These are phyloP conservation scores for Vaccinium myrtillus DNA, from an alignment of 148 eudicot species.

Conservation along the genomic window DNA sequence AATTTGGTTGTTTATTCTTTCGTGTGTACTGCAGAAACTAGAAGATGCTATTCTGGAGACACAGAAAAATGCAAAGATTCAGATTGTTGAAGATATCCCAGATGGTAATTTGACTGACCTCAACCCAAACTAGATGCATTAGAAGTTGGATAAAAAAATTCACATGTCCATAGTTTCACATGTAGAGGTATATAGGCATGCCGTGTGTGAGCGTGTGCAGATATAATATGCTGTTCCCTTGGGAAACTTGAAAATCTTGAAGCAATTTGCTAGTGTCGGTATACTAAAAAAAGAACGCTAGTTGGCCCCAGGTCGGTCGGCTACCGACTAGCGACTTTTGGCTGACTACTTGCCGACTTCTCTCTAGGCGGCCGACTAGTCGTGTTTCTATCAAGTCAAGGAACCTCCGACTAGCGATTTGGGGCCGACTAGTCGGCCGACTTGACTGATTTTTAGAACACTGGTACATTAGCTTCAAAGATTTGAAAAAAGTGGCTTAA, in stretches of 20 bases:
- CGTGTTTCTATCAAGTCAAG: too few relatives aligned
- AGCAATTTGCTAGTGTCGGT: not conserved
- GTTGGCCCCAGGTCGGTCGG: too few relatives aligned
- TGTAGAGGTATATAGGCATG: not conserved
- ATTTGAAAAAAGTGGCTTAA: not conserved
- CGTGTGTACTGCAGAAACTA: conserved; percentile 48
- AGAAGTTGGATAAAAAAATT: not conserved
- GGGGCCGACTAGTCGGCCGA: too few relatives aligned
- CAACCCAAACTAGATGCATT: not conserved
- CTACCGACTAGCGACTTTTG: too few relatives aligned
- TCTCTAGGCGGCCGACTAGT: too few relatives aligned
- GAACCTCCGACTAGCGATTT: too few relatives aligned
- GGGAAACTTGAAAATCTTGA: not conserved
- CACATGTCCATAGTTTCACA: too few relatives aligned
- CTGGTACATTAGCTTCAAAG: not conserved
- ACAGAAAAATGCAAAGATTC: conserved; percentile 80
- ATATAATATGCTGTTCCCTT: not conserved
- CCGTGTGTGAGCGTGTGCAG: not conserved
- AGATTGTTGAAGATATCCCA: conserved; percentile 67
- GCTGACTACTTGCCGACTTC: too few relatives aligned
- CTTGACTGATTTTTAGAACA: too few relatives aligned
- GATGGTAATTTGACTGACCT: conserved; percentile 43
- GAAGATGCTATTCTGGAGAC: conserved; percentile 78
- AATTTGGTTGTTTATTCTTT: not conserved
- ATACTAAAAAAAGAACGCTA: not conserved